These are phyloP conservation scores for Solioccasus polychromus DNA, from an alignment of 768 basidiomycete species.

Conservation along the genomic window DNA sequence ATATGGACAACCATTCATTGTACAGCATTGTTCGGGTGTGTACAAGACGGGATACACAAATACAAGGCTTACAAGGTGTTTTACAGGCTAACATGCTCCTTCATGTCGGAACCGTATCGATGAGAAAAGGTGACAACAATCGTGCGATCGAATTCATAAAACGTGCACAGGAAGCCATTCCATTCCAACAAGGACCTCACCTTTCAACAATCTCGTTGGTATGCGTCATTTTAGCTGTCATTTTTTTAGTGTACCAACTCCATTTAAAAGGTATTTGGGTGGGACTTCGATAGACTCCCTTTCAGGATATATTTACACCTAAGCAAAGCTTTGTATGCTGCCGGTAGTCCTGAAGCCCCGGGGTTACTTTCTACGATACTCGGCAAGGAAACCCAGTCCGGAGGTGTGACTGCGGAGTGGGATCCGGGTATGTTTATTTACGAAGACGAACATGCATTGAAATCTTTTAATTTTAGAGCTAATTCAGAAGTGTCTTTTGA, in stretches of 20 bases:
- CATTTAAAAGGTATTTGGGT: constrained; percentile 4
- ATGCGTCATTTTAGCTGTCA: no score
- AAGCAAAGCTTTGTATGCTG: no score
- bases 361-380: no score
- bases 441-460: no score
- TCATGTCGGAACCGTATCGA: no score
- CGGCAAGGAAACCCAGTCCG: no score
- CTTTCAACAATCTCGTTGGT: neutral
- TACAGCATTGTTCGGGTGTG: neutral
- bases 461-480: no score
- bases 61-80: neutral
- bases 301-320: neutral
- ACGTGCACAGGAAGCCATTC: neutral
- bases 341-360: no score
- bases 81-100: no score
- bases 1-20: neutral
- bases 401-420: no score
- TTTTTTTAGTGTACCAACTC: neutral
- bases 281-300: constrained; percentile 3
- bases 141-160: neutral
- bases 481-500: no score
- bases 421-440: no score
- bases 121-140: neutral
- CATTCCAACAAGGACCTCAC: neutral
- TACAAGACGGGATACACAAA: neutral